Base-by-base conservation (phyloP, 257 asterid species). In the Penstemon newberryi region DNA sequence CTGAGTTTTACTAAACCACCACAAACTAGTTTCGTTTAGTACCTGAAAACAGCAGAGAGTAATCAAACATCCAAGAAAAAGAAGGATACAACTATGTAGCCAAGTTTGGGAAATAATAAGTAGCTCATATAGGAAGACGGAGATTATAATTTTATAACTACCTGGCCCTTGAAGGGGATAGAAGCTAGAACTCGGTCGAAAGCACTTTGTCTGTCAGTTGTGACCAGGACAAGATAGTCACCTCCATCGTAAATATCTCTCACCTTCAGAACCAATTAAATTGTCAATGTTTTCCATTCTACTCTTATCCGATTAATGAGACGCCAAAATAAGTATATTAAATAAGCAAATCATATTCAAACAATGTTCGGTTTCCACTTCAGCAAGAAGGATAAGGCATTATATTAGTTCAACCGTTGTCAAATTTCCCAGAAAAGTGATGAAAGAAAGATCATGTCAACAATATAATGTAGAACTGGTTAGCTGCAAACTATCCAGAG, bases 101-200 rank as follows among this genome's bases (percentile, higher is more conserved):
- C 50, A 62, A 73, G 12, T 47, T 42, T 5, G 45, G 6, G 15
- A n/a, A 39, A 3, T 39, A 39, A 3, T 39, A 25, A 51, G n/a
- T 9, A 56, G 18, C 43, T 66, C 42, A 74, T 60, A 67, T 39
- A 8, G 2, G 67, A 57, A 63, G 55, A 36, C 7, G 62, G 57
- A 40, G 51, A 52, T 25, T 25, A 25, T 1, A 25, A 25, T 25
- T 58, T 11, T 38, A 60, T 15, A 46, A 7, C 8, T 66, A 89
- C 95, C 96, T 91, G 99, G 44, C 97, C 99, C 80, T 93, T 91
- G 74, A 90, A 93, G 63, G 99, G 99, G 69, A 91, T 89, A 13
- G 96, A 91, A 61, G 99, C 99, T 73, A 93, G 95, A 82, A 93
- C 78, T 71, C 99, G 77, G 47, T 93, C 97, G 67, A 93, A 93